These are phyloP conservation scores for Tulasnella sp. DNA, from an alignment of 768 basidiomycete species.

Conservation along the genomic window DNA sequence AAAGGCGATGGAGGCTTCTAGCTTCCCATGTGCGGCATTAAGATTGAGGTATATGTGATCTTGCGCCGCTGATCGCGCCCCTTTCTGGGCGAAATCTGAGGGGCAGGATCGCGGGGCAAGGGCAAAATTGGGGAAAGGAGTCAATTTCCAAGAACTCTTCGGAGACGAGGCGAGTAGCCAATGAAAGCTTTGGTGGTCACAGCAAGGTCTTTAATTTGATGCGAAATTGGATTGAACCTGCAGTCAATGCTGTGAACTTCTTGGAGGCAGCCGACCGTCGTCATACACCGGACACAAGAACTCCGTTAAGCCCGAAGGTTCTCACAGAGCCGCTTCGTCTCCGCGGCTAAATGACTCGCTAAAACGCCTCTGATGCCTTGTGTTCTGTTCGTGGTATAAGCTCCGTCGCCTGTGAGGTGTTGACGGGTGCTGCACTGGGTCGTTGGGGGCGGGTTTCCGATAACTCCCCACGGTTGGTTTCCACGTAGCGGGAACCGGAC, in stretches of 20 bases:
- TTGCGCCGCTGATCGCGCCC: neutral
- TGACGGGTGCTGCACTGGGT: no score
- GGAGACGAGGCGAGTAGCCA: neutral
- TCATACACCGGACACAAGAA: neutral
- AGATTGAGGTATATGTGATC: neutral
- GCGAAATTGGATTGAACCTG: neutral
- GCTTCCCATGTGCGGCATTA: neutral
- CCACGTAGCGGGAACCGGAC: neutral
- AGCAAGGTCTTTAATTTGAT: neutral
- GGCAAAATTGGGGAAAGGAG: neutral
- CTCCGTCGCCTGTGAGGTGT: no score
- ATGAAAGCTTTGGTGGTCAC: neutral
- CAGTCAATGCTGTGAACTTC: neutral
- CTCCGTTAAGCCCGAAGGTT: neutral
- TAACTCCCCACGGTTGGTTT: no score
- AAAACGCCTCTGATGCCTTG: no score
- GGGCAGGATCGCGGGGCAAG: neutral
- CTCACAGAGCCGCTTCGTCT: no score
- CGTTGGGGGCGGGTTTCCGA: no score
- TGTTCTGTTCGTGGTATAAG: no score
- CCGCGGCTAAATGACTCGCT: no score
- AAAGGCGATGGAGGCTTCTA: neutral
- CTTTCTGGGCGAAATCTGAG: neutral
- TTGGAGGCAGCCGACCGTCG: neutral
- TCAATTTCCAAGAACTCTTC: neutral